Conservation (phyloP, 352 stramenopile genomes). For the Salisapilia sapeloensis region DNA sequence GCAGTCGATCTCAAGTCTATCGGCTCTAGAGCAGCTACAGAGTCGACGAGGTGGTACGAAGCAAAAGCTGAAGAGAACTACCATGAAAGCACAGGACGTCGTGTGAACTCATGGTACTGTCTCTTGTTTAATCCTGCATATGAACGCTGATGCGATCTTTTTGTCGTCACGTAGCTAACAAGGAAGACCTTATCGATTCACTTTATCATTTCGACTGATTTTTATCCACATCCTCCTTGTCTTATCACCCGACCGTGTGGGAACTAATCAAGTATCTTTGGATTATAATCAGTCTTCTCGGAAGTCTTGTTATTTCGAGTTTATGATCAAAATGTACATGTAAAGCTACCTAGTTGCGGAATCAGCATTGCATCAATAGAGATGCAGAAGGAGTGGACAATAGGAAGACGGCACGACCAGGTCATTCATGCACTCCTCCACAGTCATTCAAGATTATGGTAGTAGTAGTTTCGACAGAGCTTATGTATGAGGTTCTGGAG, state of each 20-base stretch:
- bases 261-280: constrained; percentile 77
- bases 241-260: constrained; percentile 64
- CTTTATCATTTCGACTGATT: constrained; percentile 72
- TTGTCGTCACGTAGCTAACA: constrained; percentile 25
- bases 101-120: constrained; percentile 65
- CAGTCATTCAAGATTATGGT: too few relatives aligned
- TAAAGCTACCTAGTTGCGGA: constrained; percentile 63
- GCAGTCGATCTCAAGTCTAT: too few relatives aligned
- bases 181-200: constrained; percentile 53
- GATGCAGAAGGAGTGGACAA: constrained; percentile 48
- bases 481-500: too few relatives aligned
- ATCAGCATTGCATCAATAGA: constrained; percentile 62
- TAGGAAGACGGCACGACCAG: constrained; percentile 35
- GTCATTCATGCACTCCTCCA: constrained; percentile 36
- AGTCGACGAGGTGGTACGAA: too few relatives aligned
- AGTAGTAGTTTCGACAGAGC: too few relatives aligned
- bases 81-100: constrained; percentile 62
- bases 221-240: constrained; percentile 23
- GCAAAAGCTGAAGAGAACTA: constrained; percentile 43
- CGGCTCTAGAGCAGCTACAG: too few relatives aligned
- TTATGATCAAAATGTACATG: constrained; percentile 56
- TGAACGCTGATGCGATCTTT: constrained; percentile 1
- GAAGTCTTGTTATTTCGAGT: constrained; percentile 26
- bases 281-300: constrained; percentile 50
- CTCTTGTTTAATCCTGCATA: neutral